Evolutionary conservation across 495 filamentous ascomycete species (phyloP).

Genomic region (Barbatosphaeria neglecta): DNA sequence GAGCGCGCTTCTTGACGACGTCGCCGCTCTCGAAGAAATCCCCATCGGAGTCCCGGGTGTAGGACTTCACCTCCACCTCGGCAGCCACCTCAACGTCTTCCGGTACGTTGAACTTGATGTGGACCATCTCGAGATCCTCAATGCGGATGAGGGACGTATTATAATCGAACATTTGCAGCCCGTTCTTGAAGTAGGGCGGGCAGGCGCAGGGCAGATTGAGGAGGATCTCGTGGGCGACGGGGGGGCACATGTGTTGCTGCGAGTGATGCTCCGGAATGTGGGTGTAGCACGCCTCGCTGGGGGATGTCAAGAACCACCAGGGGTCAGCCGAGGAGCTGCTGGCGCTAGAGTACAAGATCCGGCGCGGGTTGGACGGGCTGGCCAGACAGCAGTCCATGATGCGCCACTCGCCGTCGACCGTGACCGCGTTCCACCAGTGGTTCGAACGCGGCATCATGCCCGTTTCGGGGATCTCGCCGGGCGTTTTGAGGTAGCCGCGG

Average conservation of each 20-base stretch:
- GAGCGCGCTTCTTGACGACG: slow-evolving; percentile 67
- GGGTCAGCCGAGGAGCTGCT: slow-evolving; percentile 59
- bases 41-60: slow-evolving; percentile 72
- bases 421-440: slow-evolving; percentile 96
- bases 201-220: slow-evolving; percentile 75
- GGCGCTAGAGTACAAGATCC: slow-evolving; percentile 62
- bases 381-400: slow-evolving; percentile 93
- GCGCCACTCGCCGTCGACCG: slow-evolving; percentile 91
- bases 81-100: slow-evolving; percentile 84
- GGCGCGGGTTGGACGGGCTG: slow-evolving; percentile 74
- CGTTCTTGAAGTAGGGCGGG: slow-evolving; percentile 78
- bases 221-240: slow-evolving; percentile 70
- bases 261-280: slow-evolving; percentile 75
- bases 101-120: slow-evolving; percentile 77
- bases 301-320: slow-evolving; percentile 85
- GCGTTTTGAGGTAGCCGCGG: slow-evolving; percentile 78
- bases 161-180: slow-evolving; percentile 68
- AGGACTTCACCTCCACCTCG: slow-evolving; percentile 78
- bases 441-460: slow-evolving; percentile 70
- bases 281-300: slow-evolving; percentile 83
- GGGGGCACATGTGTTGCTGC: slow-evolving; percentile 88
- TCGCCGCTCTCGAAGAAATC: slow-evolving; percentile 92
- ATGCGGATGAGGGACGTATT: slow-evolving; percentile 79
- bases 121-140: slow-evolving; percentile 85
- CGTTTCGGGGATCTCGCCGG: slow-evolving; percentile 71